Evolutionary conservation across 768 basidiomycete genomes (phyloP).

Genomic region (Suillus paluster): DNA sequence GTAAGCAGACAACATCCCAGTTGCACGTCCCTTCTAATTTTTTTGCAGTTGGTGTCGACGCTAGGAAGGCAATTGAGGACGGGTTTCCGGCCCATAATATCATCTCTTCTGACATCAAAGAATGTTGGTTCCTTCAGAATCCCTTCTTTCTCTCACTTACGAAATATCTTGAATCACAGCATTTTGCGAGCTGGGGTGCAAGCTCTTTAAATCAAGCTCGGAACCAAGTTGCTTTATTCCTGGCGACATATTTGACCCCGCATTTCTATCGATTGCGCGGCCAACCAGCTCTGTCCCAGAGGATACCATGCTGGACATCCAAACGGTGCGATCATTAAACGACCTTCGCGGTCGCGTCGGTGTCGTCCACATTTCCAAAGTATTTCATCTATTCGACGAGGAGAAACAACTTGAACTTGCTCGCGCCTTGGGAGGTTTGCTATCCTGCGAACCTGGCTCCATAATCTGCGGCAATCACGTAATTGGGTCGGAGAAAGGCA

Average conservation of each 20-base stretch:
- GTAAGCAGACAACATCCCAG: slow-evolving; percentile 22
- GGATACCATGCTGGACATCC: slow-evolving; percentile 29
- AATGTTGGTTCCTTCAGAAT: slow-evolving; percentile 25
- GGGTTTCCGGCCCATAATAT: slow-evolving; percentile 40
- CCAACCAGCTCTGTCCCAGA: slow-evolving; percentile 23
- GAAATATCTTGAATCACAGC: slow-evolving; percentile 30
- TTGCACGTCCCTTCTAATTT: neutral
- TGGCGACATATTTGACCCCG: slow-evolving; percentile 55
- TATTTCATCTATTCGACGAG: slow-evolving; percentile 41
- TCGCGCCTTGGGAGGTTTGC: slow-evolving; percentile 19
- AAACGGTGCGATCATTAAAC: slow-evolving; percentile 42
- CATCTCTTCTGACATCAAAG: slow-evolving; percentile 38
- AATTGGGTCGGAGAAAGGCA: slow-evolving; percentile 12
- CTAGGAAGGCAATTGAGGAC: slow-evolving; percentile 39
- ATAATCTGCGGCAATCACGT: slow-evolving; percentile 24
- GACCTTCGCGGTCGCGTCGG: slow-evolving; percentile 49
- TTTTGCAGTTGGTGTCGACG: slow-evolving; percentile 35
- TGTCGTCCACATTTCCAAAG: slow-evolving; percentile 48
- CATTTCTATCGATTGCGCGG: slow-evolving; percentile 38
- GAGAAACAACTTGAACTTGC: slow-evolving; percentile 20
- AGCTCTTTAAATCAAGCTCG: slow-evolving; percentile 55
- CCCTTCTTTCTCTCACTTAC: neutral
- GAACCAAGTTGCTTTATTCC: slow-evolving; percentile 55
- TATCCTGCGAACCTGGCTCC: slow-evolving; percentile 24
- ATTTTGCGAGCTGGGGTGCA: slow-evolving; percentile 62